Base-by-base conservation (phyloP, 495 filamentous ascomycete genomes). In the Penicillium nucicola region DNA sequence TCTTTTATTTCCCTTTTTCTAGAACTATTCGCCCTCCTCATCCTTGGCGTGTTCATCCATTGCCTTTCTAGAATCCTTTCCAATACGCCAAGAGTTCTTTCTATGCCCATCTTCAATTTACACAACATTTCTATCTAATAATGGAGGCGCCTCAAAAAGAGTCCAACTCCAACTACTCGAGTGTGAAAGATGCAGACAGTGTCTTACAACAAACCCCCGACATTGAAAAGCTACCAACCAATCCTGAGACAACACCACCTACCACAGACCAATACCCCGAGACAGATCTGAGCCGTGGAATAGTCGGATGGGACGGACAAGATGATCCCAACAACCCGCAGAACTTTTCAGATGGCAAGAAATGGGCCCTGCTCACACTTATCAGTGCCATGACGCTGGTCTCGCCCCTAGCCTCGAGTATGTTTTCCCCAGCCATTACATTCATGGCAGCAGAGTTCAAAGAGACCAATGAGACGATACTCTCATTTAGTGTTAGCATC, bases 321-420 rank as follows among this genome's bases (percentile, higher is more conserved):
- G 76, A 86, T 54, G 86, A 90, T 55, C 84, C 84, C 0, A 60
- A 76, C 13, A 86, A 88, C 66, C 87, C 87, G 0, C 74, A 84
- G 60, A 90, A 90, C 61, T 89, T 86, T 53, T 28, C 74, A 3
- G 11, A 49, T 0, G 46, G 53, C 9, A 69, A 67, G 42, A 81
- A 82, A 66, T 70, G 65, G 63, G 42, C 25, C 1, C 42, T 69
- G 8, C 55, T 71, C 0, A 54, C 28, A 1, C 56, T 76, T 4
- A 58, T 74, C 35, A 71, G 67, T 31, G 56, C 58, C n/a, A 59
- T 75, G 40, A 81, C 79, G 8, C 72, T 84, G 40, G 52, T 75
- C 13, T 69, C 67, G 5, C 68, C 73, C 0, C 71, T 85, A 0
- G 82, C 82, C 2, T 85, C 81, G 13, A 82, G 82, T 38, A 90